Conservation (phyloP, 2,329 filamentous ascomycete species). For the Truncatella angustata region DNA sequence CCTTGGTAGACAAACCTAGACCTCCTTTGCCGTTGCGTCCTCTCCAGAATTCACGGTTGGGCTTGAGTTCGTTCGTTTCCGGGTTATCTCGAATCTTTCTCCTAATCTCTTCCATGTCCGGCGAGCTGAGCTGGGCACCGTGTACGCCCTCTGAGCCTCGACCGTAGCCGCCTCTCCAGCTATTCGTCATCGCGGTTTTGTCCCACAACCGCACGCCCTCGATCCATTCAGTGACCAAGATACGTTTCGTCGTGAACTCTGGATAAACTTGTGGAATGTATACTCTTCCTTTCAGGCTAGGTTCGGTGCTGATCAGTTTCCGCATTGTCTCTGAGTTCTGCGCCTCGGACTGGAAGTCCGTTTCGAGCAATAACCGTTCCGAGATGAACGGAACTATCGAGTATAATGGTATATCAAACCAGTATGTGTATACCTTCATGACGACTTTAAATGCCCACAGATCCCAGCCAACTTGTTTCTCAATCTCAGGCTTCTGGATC, state of each 20-base stretch:
- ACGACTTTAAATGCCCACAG: slow-evolving; percentile 93
- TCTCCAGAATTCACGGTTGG: slow-evolving; percentile 75
- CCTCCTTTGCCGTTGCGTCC: slow-evolving; percentile 73
- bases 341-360: slow-evolving; percentile 91
- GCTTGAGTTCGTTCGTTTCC: slow-evolving; percentile 66
- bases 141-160: slow-evolving; percentile 76
- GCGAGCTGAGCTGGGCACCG: slow-evolving; percentile 52
- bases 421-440: slow-evolving; percentile 76
- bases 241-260: slow-evolving; percentile 76
- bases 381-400: slow-evolving; percentile 88
- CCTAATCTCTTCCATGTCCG: slow-evolving; percentile 46
- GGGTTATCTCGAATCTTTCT: slow-evolving; percentile 49
- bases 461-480: slow-evolving; percentile 88
- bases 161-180: slow-evolving; percentile 77
- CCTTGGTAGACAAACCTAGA: slow-evolving; percentile 75
- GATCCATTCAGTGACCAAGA: slow-evolving; percentile 97
- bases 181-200: slow-evolving; percentile 72
- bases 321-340: slow-evolving; percentile 85
- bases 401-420: slow-evolving; percentile 93
- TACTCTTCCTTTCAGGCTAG: slow-evolving; percentile 72
- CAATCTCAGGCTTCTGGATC: slow-evolving; percentile 94
- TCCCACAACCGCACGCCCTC: slow-evolving; percentile 94
- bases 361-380: slow-evolving; percentile 88
- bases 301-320: slow-evolving; percentile 70
- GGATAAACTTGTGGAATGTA: slow-evolving; percentile 85